These are phyloP conservation scores for Claviceps sp. DNA, from an alignment of 2,329 filamentous ascomycete genomes.

Conservation along the genomic window DNA sequence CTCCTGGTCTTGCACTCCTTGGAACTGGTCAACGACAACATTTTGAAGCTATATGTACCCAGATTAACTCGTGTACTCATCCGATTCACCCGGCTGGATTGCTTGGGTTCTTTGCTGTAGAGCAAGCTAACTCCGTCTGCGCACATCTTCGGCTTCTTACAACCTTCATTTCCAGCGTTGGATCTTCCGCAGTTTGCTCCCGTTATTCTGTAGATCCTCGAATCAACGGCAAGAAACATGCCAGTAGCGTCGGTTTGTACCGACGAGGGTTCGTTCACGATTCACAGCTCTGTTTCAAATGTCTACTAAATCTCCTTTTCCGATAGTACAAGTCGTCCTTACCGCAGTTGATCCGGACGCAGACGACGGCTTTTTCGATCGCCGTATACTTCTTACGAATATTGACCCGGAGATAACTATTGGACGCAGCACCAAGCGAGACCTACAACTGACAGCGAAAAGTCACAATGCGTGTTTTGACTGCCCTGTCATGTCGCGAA, in stretches of 20 bases:
- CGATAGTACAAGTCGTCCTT: slow-evolving; percentile 19
- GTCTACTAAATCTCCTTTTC: not conserved
- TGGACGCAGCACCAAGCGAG: slow-evolving; percentile 32
- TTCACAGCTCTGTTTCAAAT: not conserved
- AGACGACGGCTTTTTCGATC: slow-evolving; percentile 12
- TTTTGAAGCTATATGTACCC: not conserved
- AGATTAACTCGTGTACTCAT: not conserved
- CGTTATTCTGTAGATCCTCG: not conserved
- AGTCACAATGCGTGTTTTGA: slow-evolving; percentile 53
- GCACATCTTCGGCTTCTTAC: not conserved
- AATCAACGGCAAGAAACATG: not conserved
- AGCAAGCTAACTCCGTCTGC: not conserved
- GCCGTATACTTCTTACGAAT: slow-evolving; percentile 19
- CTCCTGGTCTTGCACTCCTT: not conserved
- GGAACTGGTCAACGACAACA: not conserved
- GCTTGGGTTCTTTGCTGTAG: not conserved
- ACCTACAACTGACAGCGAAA: slow-evolving; percentile 19
- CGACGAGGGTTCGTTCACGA: slow-evolving; percentile 6
- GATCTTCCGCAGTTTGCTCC: not conserved
- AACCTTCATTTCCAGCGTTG: too few relatives aligned
- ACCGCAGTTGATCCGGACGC: slow-evolving; percentile 11
- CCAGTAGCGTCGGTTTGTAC: not conserved
- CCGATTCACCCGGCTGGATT: not conserved
- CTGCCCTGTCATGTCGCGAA: slow-evolving; percentile 57
- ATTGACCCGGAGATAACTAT: slow-evolving; percentile 19